These are phyloP conservation scores for Thamnidium elegans DNA, from an alignment of 192 early-diverging fungal species.

Conservation along the genomic window DNA sequence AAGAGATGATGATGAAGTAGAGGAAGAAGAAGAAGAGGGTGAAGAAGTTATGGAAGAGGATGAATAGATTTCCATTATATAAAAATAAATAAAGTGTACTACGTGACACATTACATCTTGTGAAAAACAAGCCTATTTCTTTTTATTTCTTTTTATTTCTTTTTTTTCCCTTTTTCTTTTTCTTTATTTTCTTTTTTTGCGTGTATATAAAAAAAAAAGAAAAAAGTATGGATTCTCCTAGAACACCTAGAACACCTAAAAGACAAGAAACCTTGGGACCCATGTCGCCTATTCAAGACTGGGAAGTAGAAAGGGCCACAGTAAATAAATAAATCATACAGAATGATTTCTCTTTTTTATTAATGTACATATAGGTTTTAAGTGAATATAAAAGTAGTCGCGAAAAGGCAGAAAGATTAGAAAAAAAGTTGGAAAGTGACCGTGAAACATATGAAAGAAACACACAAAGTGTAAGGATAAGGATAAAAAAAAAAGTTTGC, in stretches of 20 bases:
- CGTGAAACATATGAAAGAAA: constrained; percentile 12
- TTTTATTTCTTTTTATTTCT: constrained; percentile 1
- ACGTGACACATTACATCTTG: constrained; percentile 7
- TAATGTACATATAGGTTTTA: constrained; percentile 1
- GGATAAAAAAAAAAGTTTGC: too few relatives aligned
- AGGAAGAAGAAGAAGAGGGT: constrained; percentile 34
- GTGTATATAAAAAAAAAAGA: constrained; percentile 1
- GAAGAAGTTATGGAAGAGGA: constrained; percentile 23
- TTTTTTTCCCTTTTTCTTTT: not conserved
- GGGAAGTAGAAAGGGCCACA: constrained; percentile 23
- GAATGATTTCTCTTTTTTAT: not conserved
- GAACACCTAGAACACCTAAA: not conserved
- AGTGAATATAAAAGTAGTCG: constrained; percentile 8
- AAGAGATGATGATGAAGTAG: constrained; percentile 41
- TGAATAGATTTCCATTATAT: constrained; percentile 1
- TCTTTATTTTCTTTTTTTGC: not conserved
- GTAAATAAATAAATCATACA: not conserved
- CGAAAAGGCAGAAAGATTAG: constrained; percentile 8
- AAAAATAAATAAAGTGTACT: not conserved
- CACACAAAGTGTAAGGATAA: constrained; percentile 10
- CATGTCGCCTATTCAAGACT: constrained; percentile 13
- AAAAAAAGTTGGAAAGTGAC: constrained; percentile 11
- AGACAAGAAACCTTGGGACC: constrained; percentile 16
- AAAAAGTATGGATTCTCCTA: not conserved
- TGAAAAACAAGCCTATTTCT: not conserved